Percentiles rank a stretch among this genome's conserved stretches.
Conservation (phyloP, 1,139 yeast species). For the Kodamaea plutei region DNA sequence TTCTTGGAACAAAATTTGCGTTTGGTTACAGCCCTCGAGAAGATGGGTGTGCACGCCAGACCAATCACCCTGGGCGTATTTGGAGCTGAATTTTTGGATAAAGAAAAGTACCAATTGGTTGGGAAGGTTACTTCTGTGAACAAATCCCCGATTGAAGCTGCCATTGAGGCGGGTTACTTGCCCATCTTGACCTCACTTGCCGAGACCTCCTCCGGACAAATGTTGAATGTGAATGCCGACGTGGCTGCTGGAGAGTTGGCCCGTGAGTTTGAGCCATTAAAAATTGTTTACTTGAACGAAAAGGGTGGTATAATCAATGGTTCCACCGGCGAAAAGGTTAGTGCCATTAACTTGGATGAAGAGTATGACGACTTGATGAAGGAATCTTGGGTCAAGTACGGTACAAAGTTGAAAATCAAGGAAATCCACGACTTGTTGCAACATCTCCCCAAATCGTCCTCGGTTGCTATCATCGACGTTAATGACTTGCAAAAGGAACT, state of each 20-base stretch:
- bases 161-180: slow-evolving; percentile 92
- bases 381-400: slow-evolving; percentile 97
- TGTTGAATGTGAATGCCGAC: slow-evolving; percentile 95
- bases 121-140: slow-evolving; percentile 86
- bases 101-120: slow-evolving; percentile 86
- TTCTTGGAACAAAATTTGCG: slow-evolving; percentile 92
- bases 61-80: slow-evolving; percentile 98
- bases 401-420: slow-evolving; percentile 93
- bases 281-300: slow-evolving; percentile 92
- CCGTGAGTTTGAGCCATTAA: slow-evolving; percentile 92
- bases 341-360: slow-evolving; percentile 89
- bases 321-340: slow-evolving; percentile 82
- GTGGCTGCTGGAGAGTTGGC: slow-evolving; percentile 99
- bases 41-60: slow-evolving; percentile 95
- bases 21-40: slow-evolving; percentile 91
- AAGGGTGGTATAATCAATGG: slow-evolving; percentile 98
- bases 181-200: slow-evolving; percentile 96
- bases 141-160: slow-evolving; percentile 89
- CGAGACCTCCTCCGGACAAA: slow-evolving; percentile 94
- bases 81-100: slow-evolving; percentile 86
- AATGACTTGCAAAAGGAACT: slow-evolving; percentile 93
- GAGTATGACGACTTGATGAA: slow-evolving; percentile 88
- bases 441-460: slow-evolving; percentile 92
- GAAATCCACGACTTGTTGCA: slow-evolving; percentile 93
- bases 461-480: slow-evolving; percentile 95